Evolutionary conservation across 2,329 filamentous ascomycete genomes (phyloP).

Genomic region (Talaromyces amestolkiae): DNA sequence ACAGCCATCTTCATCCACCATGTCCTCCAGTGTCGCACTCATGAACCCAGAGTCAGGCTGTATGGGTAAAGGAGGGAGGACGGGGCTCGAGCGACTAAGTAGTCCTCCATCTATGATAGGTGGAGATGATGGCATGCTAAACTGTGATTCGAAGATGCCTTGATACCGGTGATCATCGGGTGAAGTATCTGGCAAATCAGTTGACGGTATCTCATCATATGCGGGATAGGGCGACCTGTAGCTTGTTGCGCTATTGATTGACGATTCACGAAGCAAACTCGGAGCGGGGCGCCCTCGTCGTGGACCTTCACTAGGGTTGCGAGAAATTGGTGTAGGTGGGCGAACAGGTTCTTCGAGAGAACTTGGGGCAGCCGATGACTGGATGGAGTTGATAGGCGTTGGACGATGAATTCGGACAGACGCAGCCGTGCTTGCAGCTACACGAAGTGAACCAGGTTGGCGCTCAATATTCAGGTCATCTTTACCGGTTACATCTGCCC

Average conservation of each 20-base stretch:
- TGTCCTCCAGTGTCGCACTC: conserved; percentile 71
- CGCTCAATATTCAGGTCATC: conserved; percentile 65
- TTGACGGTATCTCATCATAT: conserved; percentile 34
- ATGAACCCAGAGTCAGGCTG: conserved; percentile 75
- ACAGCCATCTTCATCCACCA: conserved; percentile 61
- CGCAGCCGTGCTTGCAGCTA: conserved; percentile 86
- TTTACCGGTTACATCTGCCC: conserved; percentile 69
- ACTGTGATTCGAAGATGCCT: conserved; percentile 63
- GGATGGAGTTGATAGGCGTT: conserved; percentile 48
- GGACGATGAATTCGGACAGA: conserved; percentile 84
- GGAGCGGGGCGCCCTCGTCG: conserved; percentile 37
- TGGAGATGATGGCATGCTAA: conserved; percentile 84
- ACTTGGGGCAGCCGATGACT: conserved; percentile 28
- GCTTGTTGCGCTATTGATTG: conserved; percentile 45
- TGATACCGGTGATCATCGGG: conserved; percentile 52
- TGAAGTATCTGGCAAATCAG: conserved; percentile 50
- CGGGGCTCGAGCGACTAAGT: conserved; percentile 76
- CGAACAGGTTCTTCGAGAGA: conserved; percentile 46
- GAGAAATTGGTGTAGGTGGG: conserved; percentile 47
- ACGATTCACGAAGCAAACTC: conserved; percentile 63
- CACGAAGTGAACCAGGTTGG: conserved; percentile 74
- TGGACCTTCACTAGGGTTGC: conserved; percentile 27
- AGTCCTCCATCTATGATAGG: conserved; percentile 67
- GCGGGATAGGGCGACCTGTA: conserved; percentile 44
- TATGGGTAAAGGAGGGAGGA: conserved; percentile 59